Conservation (phyloP, 176 grass and related monocot species). For the Poa pratensis region DNA sequence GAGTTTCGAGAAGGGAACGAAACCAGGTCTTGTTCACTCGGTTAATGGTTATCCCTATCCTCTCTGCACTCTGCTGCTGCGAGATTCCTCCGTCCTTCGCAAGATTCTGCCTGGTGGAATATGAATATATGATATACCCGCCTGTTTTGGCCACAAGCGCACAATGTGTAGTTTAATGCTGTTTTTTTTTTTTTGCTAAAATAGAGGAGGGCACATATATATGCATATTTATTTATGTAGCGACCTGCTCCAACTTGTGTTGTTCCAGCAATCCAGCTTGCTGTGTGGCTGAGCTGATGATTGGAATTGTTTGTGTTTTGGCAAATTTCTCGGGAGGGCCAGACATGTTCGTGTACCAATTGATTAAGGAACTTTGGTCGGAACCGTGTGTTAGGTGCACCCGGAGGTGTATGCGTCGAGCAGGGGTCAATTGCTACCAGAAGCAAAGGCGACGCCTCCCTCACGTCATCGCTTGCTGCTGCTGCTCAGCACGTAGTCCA, state of each 20-base stretch:
- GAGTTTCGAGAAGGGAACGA: not conserved
- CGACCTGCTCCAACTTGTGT: not conserved
- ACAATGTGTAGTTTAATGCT: not conserved
- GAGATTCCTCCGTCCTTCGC: conserved; percentile 53
- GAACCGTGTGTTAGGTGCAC: not conserved
- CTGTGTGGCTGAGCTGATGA: not conserved
- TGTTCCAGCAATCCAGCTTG: not conserved
- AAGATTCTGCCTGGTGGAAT: conserved; percentile 45
- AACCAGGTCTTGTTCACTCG: conserved; percentile 37
- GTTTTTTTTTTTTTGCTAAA: not conserved
- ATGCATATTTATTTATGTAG: not conserved
- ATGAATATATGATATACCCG: conserved; percentile 36
- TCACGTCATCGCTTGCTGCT: conserved; percentile 12
- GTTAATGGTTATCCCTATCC: conserved; percentile 48
- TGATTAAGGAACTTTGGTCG: not conserved
- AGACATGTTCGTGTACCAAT: not conserved
- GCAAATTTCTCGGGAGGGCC: not conserved
- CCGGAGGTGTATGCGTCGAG: conserved; percentile 27
- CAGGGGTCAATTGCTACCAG: conserved; percentile 16
- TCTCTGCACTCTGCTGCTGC: not conserved
- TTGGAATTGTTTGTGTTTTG: not conserved
- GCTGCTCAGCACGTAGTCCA: not conserved
- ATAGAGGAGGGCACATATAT: not conserved
- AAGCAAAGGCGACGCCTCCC: conserved; percentile 34
- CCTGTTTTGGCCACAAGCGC: conserved; percentile 38